Percentiles rank a stretch among this genome's conserved stretches.
Conservation (phyloP, 441 rosid species). For the Brassica hybrid region DNA sequence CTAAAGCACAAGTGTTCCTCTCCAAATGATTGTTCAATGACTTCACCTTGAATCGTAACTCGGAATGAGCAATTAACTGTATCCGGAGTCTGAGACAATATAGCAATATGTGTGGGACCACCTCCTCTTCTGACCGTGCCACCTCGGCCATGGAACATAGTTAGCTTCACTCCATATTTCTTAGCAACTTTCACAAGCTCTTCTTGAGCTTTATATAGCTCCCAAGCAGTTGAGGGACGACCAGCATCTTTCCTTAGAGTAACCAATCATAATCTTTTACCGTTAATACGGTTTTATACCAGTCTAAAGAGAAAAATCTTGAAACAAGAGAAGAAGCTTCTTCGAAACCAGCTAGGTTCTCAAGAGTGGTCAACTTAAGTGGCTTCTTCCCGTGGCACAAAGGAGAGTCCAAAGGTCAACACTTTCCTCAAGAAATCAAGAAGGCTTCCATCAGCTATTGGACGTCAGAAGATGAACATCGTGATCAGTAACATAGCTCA, state of each 20-base stretch:
- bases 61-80: conserved; percentile 89
- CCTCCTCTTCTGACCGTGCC: conserved; percentile 99
- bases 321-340: conserved; percentile 96
- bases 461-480: conserved; percentile 82
- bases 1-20: conserved; percentile 92
- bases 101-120: conserved; percentile 98
- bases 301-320: conserved; percentile 84
- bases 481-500: conserved; percentile 88
- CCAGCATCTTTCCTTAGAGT: conserved; percentile 99
- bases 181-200: conserved; percentile 94
- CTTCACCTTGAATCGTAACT: conserved; percentile 96
- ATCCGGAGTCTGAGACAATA: conserved; percentile 97
- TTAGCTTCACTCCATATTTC: conserved; percentile 80
- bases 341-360: conserved; percentile 96
- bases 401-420: conserved; percentile 93
- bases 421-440: conserved; percentile 96
- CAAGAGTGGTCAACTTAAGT: conserved; percentile 85
- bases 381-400: conserved; percentile 88
- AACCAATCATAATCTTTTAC: conserved; percentile 98
- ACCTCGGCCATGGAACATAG: conserved; percentile 98
- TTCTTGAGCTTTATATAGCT: conserved; percentile 93
- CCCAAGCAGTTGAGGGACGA: conserved; percentile 93
- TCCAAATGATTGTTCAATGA: conserved; percentile 93
- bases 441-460: conserved; percentile 97
- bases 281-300: conserved; percentile 90